Conservation (phyloP, 2,329 filamentous ascomycete genomes). For the Aspergillus ustus region DNA sequence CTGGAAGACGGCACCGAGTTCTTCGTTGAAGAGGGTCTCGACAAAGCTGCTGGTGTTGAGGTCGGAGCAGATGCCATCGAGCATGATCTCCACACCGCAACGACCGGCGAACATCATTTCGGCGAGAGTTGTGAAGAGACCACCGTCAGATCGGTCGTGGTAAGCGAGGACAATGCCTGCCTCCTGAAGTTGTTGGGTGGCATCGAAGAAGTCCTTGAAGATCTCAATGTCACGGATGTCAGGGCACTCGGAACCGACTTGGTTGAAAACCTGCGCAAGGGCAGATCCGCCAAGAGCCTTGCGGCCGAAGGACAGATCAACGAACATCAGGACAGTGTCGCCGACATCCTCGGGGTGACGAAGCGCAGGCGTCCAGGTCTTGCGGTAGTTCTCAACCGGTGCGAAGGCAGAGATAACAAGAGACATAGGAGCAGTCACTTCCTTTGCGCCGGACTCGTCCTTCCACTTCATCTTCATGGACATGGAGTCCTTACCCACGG, state of each 20-base stretch:
- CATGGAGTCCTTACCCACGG: slow-evolving; percentile 96
- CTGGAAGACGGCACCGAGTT: slow-evolving; percentile 95
- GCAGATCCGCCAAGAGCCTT: slow-evolving; percentile 89
- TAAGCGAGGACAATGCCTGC: slow-evolving; percentile 82
- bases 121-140: slow-evolving; percentile 83
- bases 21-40: slow-evolving; percentile 89
- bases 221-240: slow-evolving; percentile 82
- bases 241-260: slow-evolving; percentile 81
- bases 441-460: slow-evolving; percentile 71
- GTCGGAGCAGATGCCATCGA: slow-evolving; percentile 69
- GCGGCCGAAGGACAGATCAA: slow-evolving; percentile 82
- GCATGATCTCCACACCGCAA: slow-evolving; percentile 81
- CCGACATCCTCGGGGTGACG: slow-evolving; percentile 83
- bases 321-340: slow-evolving; percentile 84
- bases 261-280: slow-evolving; percentile 84
- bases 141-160: slow-evolving; percentile 92
- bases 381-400: slow-evolving; percentile 77
- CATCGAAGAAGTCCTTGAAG: slow-evolving; percentile 90
- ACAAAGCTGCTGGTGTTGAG: slow-evolving; percentile 69
- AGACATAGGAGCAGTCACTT: slow-evolving; percentile 90
- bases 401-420: slow-evolving; percentile 90
- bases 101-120: slow-evolving; percentile 99
- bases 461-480: slow-evolving; percentile 99
- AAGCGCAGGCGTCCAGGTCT: slow-evolving; percentile 93
- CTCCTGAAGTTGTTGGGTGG: slow-evolving; percentile 71